Evolutionary conservation across 2,329 filamentous ascomycete genomes (phyloP), one percentile per base, ranked within the genome.

Genomic region (Chalara sp.): DNA sequence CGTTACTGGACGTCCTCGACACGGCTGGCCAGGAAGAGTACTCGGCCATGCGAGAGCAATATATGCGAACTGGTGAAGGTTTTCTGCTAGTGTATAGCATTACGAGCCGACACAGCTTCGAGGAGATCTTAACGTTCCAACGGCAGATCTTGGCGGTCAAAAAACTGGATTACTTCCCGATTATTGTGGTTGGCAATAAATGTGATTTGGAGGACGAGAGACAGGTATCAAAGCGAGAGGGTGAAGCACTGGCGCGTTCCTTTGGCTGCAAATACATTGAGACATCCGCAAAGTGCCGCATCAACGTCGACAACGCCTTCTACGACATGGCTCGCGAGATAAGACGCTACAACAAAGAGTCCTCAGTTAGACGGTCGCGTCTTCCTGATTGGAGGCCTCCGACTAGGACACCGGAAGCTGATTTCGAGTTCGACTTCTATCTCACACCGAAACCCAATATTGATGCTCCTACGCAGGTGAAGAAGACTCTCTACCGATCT

Each of bases 131-230:
- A 73, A 96, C 90, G 46, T 97, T 97, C 74, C 91, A 97, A 73
- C 91, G 97, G 78, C 93, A 99, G 73, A 99, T 99, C 68, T 78
- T 99, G 62, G 79, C 93, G 62, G 93, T 99, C 64, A 99, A 99
- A 80, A 93, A 97, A 76, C 96, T 95, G 81, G 93, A 99, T 74
- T 96, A 96, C 71, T 97, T 99, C 77, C 93, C 93, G 62, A 97
- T 99, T 77, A 96, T 97, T 52, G 88, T 99, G 44, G 93, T 97
- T 40, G 93, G 90, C 63, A 99, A 99, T 82, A 99, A 99, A 80
- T 96, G 92, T 74, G 93, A 99, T 89, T 75, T 99, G 69, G 92
- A 96, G 66, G 78, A 78, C 63, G 92, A 99, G 73, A 83, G 93
- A 66, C 87, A 92, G 65, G 93, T 99, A 53, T 87, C 89, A 58